These are phyloP conservation scores for Pseudocercospora vitis DNA, from an alignment of 2,329 filamentous ascomycete genomes.

Conservation along the genomic window DNA sequence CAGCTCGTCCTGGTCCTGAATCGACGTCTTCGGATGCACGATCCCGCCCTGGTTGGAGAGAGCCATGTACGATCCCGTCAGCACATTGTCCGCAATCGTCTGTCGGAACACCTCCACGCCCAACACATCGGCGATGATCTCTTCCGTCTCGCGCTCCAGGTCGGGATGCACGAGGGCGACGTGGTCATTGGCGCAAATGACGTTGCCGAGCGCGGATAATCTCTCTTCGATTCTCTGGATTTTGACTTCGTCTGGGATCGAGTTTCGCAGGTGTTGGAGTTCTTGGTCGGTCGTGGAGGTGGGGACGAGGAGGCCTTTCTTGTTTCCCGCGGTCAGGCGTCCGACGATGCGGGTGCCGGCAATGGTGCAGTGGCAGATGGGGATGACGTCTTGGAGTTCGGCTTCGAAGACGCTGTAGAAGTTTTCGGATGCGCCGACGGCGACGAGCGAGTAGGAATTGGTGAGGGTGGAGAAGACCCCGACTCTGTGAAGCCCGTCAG, in stretches of 20 bases:
- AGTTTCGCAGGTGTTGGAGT: constrained; percentile 94
- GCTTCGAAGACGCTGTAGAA: constrained; percentile 99
- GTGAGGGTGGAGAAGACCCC: constrained; percentile 96
- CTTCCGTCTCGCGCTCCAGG: constrained; percentile 94
- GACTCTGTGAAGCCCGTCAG: too few relatives aligned
- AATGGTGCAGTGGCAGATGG: constrained; percentile 94
- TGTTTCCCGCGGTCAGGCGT: constrained; percentile 92
- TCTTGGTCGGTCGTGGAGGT: constrained; percentile 97
- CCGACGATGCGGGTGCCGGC: constrained; percentile 95
- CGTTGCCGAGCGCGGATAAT: constrained; percentile 91
- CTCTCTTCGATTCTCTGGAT: constrained; percentile 98
- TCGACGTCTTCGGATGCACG: constrained; percentile 94
- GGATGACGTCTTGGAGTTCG: constrained; percentile 94
- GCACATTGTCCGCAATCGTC: constrained; percentile 94
- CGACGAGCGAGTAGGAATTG: constrained; percentile 93
- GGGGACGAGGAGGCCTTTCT: constrained; percentile 92
- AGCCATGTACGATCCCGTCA: constrained; percentile 95
- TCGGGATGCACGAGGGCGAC: constrained; percentile 96
- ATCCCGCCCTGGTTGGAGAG: constrained; percentile 94
- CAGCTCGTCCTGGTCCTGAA: constrained; percentile 97
- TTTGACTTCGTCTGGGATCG: constrained; percentile 84
- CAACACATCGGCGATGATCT: constrained; percentile 93
- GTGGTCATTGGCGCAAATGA: constrained; percentile 95
- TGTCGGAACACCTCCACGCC: constrained; percentile 89
- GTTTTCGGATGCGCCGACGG: constrained; percentile 94